These are phyloP conservation scores for Yamadazyma aaseri DNA, from an alignment of 1,139 yeast genomes.

Conservation along the genomic window DNA sequence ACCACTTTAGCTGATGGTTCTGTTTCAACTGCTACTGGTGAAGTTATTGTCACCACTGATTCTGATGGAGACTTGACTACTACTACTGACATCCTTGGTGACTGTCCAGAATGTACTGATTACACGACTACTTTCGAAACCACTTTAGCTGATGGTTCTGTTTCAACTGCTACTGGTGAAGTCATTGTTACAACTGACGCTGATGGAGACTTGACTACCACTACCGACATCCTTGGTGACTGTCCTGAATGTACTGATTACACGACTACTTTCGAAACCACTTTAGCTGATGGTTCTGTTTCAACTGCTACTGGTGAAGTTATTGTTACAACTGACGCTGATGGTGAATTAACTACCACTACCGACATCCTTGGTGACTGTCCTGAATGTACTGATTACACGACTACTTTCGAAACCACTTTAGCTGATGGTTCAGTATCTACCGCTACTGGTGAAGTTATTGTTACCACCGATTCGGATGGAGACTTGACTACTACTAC, in stretches of 20 bases:
- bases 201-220: slow-evolving; percentile 19
- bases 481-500: slow-evolving; percentile 6
- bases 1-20: too few species aligned
- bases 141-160: slow-evolving; percentile 5
- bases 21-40: too few species aligned
- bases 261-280: slow-evolving; percentile 12
- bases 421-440: too few species aligned
- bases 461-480: slow-evolving; percentile 10
- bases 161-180: slow-evolving; percentile 5
- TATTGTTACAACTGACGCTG: slow-evolving; percentile 12
- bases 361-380: slow-evolving; percentile 14
- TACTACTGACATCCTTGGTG: slow-evolving; percentile 6
- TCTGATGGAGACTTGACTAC: slow-evolving; percentile 6
- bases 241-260: slow-evolving; percentile 8
- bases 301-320: slow-evolving; percentile 1
- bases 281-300: slow-evolving; percentile 1
- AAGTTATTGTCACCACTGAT: slow-evolving; percentile 12
- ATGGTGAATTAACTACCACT: slow-evolving; percentile 11
- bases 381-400: too few species aligned
- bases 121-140: slow-evolving; percentile 8
- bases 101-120: too few species aligned
- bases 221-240: slow-evolving; percentile 9
- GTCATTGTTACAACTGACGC: slow-evolving; percentile 7
- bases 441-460: slow-evolving; percentile 15
- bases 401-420: slow-evolving; percentile 10